A percentile compares a stretch with the other conserved stretches of the same genome.
phyloP scores from a whole-genome alignment of 805 yeast genomes.

The Yarrowia deformans region DNA sequence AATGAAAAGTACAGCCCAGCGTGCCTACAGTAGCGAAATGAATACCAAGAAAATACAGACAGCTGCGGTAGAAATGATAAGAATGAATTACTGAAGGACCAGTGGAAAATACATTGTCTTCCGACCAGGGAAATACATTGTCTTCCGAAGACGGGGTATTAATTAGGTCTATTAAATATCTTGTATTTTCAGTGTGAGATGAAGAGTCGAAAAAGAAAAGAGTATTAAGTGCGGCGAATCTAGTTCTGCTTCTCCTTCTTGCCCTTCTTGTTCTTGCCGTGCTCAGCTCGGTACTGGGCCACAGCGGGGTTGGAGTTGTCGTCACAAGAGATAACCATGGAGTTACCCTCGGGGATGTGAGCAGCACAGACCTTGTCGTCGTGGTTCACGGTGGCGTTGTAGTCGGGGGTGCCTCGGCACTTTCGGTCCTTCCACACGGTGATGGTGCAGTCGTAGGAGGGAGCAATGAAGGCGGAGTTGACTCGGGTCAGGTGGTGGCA shows the following conservation, averaged over 20 bases:
- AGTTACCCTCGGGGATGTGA: conserved; percentile 30
- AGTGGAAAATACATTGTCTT: background rate
- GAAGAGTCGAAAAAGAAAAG: background rate
- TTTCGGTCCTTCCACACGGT: conserved; percentile 36
- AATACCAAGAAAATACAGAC: background rate
- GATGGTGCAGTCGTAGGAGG: conserved; percentile 38
- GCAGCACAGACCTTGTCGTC: conserved; percentile 34
- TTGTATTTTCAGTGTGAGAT: conserved; percentile 19
- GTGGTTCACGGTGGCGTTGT: conserved; percentile 39
- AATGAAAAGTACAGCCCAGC: too few relatives aligned
- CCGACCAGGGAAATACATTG: background rate
- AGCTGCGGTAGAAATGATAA: too few relatives aligned
- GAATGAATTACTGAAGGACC: conserved; percentile 21
- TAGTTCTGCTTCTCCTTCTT: conserved; percentile 30
- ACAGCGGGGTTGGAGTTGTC: conserved; percentile 36
- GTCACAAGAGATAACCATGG: conserved; percentile 23
- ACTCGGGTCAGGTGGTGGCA: conserved; percentile 21
- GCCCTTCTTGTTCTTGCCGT: conserved; percentile 15
- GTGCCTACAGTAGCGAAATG: background rate
- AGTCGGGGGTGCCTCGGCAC: conserved; percentile 37
- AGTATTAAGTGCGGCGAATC: conserved; percentile 3
- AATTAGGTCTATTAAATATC: conserved; percentile 34
- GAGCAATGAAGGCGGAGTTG: conserved; percentile 28
- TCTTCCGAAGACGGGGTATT: background rate
- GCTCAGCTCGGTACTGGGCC: conserved; percentile 13